phyloP scores from a whole-genome alignment of 306 rosid species.

The Nissolia schottii region DNA sequence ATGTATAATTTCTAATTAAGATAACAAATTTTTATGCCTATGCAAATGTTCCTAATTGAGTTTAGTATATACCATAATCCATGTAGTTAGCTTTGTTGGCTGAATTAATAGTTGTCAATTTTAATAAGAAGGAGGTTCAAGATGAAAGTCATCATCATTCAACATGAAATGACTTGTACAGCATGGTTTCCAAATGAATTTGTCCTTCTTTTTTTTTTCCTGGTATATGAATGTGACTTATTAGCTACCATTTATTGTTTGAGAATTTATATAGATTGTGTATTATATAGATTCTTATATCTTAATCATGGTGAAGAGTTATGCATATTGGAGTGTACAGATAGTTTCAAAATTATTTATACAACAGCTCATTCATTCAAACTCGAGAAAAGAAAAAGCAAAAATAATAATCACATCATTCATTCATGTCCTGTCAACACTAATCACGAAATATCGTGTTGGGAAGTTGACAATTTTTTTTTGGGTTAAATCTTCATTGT shows the following conservation, averaged over 20 bases:
- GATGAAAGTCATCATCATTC: neutral
- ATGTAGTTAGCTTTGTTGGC: neutral
- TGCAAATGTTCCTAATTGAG: neutral
- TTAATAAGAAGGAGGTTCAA: neutral
- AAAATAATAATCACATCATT: too few relatives aligned
- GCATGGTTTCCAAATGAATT: conserved; percentile 15
- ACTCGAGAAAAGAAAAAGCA: too few relatives aligned
- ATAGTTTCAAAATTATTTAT: too few relatives aligned
- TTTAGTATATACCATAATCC: conserved; percentile 14
- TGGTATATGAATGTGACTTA: conserved; percentile 30
- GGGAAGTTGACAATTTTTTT: too few relatives aligned
- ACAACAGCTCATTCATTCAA: too few relatives aligned
- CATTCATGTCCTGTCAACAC: too few relatives aligned
- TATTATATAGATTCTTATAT: conserved; percentile 11
- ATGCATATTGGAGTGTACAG: neutral
- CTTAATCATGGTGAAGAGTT: neutral
- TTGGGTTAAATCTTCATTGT: too few relatives aligned
- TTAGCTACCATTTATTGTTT: conserved; percentile 21
- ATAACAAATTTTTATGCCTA: neutral
- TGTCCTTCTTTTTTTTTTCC: neutral
- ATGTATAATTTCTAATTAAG: too few relatives aligned
- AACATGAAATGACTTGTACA: conserved; percentile 13
- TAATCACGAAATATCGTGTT: too few relatives aligned
- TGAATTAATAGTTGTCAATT: too few relatives aligned
- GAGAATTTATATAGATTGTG: neutral